Percentiles rank a stretch among this genome's conserved stretches.
Conservation (phyloP, 2,329 filamentous ascomycete species). For the Diaporthe vaccinii region DNA sequence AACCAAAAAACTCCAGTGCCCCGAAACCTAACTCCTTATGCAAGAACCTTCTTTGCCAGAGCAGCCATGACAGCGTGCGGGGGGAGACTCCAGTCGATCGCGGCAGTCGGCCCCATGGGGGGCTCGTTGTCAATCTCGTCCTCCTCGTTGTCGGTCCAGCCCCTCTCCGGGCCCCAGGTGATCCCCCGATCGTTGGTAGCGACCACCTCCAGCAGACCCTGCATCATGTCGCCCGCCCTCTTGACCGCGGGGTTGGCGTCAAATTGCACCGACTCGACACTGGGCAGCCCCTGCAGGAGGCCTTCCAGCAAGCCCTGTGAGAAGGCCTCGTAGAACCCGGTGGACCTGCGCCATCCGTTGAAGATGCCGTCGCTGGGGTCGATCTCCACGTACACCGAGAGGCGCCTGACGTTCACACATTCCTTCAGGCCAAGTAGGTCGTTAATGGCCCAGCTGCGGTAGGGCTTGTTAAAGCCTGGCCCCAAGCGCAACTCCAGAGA, state of each 20-base stretch:
- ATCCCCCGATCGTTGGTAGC: conserved; percentile 59
- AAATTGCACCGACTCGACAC: conserved; percentile 72
- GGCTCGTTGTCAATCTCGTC: conserved; percentile 46
- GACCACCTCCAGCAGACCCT: conserved; percentile 67
- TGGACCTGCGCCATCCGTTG: conserved; percentile 74
- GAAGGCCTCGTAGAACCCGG: conserved; percentile 80
- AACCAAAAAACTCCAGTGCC: conserved; percentile 3
- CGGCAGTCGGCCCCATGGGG: conserved; percentile 20
- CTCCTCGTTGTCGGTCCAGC: conserved; percentile 71
- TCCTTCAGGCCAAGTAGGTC: conserved; percentile 73
- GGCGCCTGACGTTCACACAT: conserved; percentile 68
- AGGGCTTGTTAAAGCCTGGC: conserved; percentile 79
- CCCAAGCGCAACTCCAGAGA: conserved; percentile 79
- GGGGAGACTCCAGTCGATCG: conserved; percentile 28
- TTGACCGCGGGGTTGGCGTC: conserved; percentile 77
- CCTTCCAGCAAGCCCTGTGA: conserved; percentile 68
- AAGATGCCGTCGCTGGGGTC: conserved; percentile 79
- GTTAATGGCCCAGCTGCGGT: conserved; percentile 78
- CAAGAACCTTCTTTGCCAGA: conserved; percentile 22
- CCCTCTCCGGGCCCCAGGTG: conserved; percentile 76
- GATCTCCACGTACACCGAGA: conserved; percentile 79
- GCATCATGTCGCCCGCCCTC: conserved; percentile 75
- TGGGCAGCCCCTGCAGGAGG: conserved; percentile 70
- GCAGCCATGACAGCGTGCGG: conserved; percentile 25
- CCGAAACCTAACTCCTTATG: not conserved